Evolutionary conservation across 2,329 filamentous ascomycete species (phyloP), one percentile per base, ranked within the genome.

Genomic region (Septoria petroselini): DNA sequence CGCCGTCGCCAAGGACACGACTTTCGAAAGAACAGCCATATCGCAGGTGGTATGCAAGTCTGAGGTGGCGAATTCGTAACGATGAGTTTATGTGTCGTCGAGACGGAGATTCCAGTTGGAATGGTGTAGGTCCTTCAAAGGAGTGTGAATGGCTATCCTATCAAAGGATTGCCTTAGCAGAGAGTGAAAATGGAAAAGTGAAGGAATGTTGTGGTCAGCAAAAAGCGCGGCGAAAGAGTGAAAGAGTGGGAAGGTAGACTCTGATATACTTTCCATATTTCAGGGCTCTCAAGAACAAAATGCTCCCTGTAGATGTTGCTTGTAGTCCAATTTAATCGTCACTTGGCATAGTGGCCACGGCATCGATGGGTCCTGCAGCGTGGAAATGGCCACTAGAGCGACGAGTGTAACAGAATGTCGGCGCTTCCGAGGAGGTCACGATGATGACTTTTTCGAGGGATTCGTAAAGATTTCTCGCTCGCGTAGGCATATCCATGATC

Each of bases 1-100:
- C 23, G 23, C 23, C 5, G 23, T 27, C 23, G 9, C 9, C n/a
- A n/a, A 27, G 9, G 5, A 27, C 23, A 27, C 9, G 9, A 27
- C 23, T 5, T n/a, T 33, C 30, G 48, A 51, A n/a, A 47, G 30
- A 25, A 41, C 21, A 31, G 42, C 42, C 48, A 46, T 46, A 19
- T 19, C 25, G 42, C 38, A 38, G 15, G 42, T 23, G n/a, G 30
- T 15, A 30, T 30, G 40, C 25, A 31, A 31, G n/a, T n/a, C n/a
- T n/a, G n/a, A n/a, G n/a, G 25, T 6, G n/a, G 27, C 11, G 15
- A 34, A 34, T 4, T n/a, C 5, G 5, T 33, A 19, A 17, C 27
- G 15, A 18, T 30, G 12, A 9, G 17, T 42, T 12, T 42, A 27
- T 27, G 40, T 42, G 40, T 42, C 40, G 23, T 31, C 40, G 27